Evolutionary conservation across 441 rosid species (phyloP).

Genomic region (Breynia disticha): DNA sequence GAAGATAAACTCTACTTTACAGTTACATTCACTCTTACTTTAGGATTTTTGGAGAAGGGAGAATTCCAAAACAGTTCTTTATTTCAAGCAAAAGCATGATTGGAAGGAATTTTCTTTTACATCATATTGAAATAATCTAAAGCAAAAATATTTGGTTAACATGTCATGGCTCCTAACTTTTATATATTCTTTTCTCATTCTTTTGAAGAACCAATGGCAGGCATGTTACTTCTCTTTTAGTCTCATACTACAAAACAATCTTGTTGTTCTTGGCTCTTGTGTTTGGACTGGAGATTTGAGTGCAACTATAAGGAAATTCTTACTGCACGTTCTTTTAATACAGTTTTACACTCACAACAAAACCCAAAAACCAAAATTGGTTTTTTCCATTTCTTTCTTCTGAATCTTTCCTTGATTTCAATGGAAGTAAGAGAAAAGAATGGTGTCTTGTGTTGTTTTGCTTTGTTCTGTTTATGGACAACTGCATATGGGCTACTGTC

Average conservation of each 20-base stretch:
- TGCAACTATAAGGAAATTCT: conserved; percentile 20
- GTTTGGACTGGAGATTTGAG: conserved; percentile 27
- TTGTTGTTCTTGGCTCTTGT: conserved; percentile 25
- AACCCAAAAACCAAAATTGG: conserved; percentile 17
- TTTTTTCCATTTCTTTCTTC: conserved; percentile 14
- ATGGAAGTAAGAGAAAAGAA: conserved; percentile 31
- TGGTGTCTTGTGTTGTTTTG: conserved; percentile 20
- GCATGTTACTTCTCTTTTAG: conserved; percentile 27
- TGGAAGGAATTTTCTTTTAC: conserved; percentile 26
- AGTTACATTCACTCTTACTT: conserved; percentile 21
- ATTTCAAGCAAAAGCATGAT: conserved; percentile 30
- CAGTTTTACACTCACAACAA: conserved; percentile 16
- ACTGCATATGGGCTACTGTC: conserved; percentile 63
- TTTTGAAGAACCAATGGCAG: conserved; percentile 38
- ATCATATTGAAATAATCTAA: conserved; percentile 28
- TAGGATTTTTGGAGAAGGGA: not conserved
- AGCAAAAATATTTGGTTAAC: conserved; percentile 19
- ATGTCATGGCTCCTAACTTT: conserved; percentile 22
- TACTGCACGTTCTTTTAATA: not conserved
- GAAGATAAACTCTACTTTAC: conserved; percentile 17
- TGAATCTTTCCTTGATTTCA: conserved; percentile 7
- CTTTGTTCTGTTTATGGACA: conserved; percentile 32
- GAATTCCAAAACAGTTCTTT: conserved; percentile 19
- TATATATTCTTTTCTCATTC: conserved; percentile 29
- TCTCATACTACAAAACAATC: conserved; percentile 18